Conservation (phyloP, 208 protist species). For the Trypanosoma scelopori region DNA sequence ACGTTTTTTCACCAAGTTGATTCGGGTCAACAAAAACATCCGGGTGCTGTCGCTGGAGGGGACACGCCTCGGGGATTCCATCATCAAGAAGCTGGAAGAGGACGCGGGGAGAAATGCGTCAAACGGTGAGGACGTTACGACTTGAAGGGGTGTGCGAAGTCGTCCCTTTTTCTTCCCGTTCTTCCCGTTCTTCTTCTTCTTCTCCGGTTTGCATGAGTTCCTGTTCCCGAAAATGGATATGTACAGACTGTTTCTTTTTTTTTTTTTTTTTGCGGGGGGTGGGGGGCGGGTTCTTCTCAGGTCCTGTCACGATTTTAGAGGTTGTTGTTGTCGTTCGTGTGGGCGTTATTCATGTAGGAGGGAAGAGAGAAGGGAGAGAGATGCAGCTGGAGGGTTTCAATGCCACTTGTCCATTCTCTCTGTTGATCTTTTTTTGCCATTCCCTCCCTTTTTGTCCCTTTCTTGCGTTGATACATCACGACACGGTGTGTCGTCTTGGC, state of each 20-base stretch:
- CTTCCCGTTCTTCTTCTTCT: conserved; percentile 1
- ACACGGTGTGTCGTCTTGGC: too few relatives aligned
- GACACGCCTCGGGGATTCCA: conserved; percentile 54
- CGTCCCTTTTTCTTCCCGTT: background rate
- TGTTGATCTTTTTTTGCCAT: background rate
- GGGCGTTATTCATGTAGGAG: background rate
- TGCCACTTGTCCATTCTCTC: background rate
- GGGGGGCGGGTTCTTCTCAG: too few relatives aligned
- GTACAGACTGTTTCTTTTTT: background rate
- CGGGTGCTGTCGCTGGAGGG: conserved; percentile 56
- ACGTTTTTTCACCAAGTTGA: conserved; percentile 67
- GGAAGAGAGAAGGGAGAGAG: too few relatives aligned
- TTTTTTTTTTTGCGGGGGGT: conserved; percentile 2
- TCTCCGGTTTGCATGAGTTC: background rate
- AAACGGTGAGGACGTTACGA: conserved; percentile 7
- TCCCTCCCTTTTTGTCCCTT: background rate
- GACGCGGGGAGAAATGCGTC: conserved; percentile 35
- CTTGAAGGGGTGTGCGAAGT: background rate
- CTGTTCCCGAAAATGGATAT: conserved; percentile 8
- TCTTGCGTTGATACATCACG: background rate
- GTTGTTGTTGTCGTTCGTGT: conserved; percentile 11
- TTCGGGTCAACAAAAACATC: conserved; percentile 65
- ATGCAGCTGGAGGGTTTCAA: too few relatives aligned
- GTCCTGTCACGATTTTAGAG: too few relatives aligned
- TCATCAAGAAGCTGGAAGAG: conserved; percentile 56